phyloP scores from a whole-genome alignment of 768 basidiomycete species.

The Lanmaoa rubissima region DNA sequence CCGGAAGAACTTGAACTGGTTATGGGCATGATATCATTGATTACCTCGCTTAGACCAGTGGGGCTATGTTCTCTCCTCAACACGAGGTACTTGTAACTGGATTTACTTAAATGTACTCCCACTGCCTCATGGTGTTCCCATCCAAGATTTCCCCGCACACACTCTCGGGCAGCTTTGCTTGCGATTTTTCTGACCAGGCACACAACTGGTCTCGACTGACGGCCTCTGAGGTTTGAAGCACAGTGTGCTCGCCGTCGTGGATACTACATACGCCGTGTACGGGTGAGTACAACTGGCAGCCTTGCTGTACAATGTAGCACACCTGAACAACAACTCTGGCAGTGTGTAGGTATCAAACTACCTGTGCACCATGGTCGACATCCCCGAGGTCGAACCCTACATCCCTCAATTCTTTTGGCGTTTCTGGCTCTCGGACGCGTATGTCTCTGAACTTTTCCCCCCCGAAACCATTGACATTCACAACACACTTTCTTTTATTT shows the following conservation, averaged over 20 bases:
- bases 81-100: conserved; percentile 7
- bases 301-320: background rate
- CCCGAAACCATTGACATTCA: background rate
- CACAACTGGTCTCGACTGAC: background rate
- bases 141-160: background rate
- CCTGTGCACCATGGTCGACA: background rate
- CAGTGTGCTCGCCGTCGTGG: background rate
- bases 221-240: no score
- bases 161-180: background rate
- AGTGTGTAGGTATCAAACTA: background rate
- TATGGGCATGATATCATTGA: conserved; percentile 9
- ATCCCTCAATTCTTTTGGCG: conserved; percentile 48
- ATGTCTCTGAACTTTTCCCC: conserved; percentile 14
- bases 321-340: background rate
- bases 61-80: conserved; percentile 8
- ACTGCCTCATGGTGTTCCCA: conserved; percentile 4
- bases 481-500: background rate
- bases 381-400: conserved; percentile 34
- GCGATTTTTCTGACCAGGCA: background rate
- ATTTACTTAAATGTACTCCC: conserved; percentile 4
- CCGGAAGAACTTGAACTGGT: background rate
- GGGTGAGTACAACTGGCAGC: background rate
- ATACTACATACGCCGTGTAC: background rate
- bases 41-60: background rate
- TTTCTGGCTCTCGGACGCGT: conserved; percentile 48